These are phyloP conservation scores for Syzygium aromaticum DNA, from an alignment of 345 rosid species.

Conservation along the genomic window DNA sequence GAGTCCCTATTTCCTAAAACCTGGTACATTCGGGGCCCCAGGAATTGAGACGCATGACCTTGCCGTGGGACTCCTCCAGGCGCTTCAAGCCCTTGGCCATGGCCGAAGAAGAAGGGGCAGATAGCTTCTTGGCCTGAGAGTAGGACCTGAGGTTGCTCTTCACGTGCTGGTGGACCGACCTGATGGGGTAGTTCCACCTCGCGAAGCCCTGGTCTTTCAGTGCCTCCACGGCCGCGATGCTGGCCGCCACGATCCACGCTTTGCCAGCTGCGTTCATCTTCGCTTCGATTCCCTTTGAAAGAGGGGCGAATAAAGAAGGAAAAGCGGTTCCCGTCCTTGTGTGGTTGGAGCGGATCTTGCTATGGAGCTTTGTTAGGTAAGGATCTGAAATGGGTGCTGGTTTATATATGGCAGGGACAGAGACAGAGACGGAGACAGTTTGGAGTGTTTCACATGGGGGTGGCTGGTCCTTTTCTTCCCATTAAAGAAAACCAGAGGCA, in stretches of 20 bases:
- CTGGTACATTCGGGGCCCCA: conserved; percentile 37
- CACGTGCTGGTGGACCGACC: conserved; percentile 31
- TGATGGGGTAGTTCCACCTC: conserved; percentile 53
- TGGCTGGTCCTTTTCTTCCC: too few relatives aligned
- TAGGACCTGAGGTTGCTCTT: conserved; percentile 22
- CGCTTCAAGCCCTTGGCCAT: conserved; percentile 3
- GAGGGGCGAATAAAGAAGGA: not conserved
- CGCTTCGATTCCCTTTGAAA: not conserved
- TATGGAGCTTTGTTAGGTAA: too few relatives aligned
- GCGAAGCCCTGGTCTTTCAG: conserved; percentile 66
- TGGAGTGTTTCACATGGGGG: too few relatives aligned
- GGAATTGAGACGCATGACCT: conserved; percentile 24
- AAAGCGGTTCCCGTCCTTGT: not conserved
- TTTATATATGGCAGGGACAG: not conserved
- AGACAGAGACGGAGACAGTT: not conserved
- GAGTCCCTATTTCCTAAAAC: conserved; percentile 10
- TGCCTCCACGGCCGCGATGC: conserved; percentile 59
- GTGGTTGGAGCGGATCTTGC: not conserved
- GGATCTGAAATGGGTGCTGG: not conserved
- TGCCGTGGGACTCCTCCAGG: conserved; percentile 13
- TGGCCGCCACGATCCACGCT: conserved; percentile 47
- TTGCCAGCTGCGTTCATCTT: conserved; percentile 2
- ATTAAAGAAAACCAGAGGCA: not conserved
- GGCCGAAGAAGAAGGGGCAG: not conserved
- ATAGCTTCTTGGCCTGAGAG: conserved; percentile 4